Evolutionary conservation across 495 filamentous ascomycete species (phyloP).

Genomic region (Alectoria sarmentosa): DNA sequence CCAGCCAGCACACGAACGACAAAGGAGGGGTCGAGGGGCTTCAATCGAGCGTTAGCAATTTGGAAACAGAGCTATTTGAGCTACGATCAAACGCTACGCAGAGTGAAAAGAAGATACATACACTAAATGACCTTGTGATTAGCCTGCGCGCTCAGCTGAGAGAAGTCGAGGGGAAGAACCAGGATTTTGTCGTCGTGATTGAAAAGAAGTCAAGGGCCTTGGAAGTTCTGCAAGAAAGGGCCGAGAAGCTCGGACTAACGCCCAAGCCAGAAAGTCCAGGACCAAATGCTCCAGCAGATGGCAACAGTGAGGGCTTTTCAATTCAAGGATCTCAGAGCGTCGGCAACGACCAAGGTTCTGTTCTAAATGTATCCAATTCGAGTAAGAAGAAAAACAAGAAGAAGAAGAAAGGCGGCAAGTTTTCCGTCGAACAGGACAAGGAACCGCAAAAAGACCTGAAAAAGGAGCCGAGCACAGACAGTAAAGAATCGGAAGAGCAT

Average conservation of each 20-base stretch:
- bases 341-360: background rate
- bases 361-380: conserved; percentile 20
- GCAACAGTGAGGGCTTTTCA: background rate
- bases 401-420: conserved; percentile 76
- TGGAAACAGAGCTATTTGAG: conserved; percentile 30
- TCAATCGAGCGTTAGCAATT: conserved; percentile 11
- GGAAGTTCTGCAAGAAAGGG: conserved; percentile 1
- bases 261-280: background rate
- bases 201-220: conserved; percentile 22
- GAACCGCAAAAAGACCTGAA: conserved; percentile 30
- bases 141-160: conserved; percentile 44
- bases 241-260: conserved; percentile 21
- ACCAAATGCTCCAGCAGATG: background rate
- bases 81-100: conserved; percentile 38
- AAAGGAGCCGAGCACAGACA: conserved; percentile 29
- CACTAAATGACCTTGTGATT: conserved; percentile 47
- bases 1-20: conserved; percentile 34
- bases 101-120: conserved; percentile 44
- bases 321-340: conserved; percentile 7
- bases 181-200: conserved; percentile 37
- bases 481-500: conserved; percentile 15
- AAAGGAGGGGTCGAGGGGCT: conserved; percentile 39
- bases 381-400: conserved; percentile 80
- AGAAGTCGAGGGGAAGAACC: conserved; percentile 42
- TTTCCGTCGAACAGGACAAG: conserved; percentile 19